Conservation (phyloP, 495 filamentous ascomycete species). For the Xylaria grammica region DNA sequence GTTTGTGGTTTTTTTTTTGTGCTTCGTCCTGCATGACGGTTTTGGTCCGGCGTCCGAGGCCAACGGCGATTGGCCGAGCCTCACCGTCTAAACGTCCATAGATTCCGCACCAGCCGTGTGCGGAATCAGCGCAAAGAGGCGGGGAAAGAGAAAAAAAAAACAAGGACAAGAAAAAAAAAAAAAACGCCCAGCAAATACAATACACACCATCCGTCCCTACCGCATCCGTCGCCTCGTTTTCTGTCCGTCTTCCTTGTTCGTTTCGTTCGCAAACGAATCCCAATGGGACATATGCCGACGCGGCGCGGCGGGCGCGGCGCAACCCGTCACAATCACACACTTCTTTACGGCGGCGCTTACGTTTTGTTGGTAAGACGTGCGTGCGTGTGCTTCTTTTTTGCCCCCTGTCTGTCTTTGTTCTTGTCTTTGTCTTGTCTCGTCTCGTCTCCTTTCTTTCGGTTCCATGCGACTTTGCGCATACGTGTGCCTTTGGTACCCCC, state of each 20-base stretch:
- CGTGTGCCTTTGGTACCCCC: too few species aligned
- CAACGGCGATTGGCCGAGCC: constrained; percentile 17
- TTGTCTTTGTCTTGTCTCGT: too few species aligned
- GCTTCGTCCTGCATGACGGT: constrained; percentile 18
- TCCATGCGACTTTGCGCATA: too few species aligned
- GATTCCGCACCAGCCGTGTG: constrained; percentile 1
- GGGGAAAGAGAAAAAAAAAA: constrained; percentile 1
- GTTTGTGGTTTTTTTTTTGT: too few species aligned
- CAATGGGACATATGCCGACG: constrained; percentile 24
- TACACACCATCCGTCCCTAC: constrained; percentile 9
- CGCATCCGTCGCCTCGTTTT: neutral
- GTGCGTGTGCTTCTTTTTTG: too few species aligned
- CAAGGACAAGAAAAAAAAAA: neutral
- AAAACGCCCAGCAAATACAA: neutral
- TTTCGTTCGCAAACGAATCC: neutral
- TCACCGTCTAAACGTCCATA: constrained; percentile 25
- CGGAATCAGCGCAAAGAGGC: constrained; percentile 16
- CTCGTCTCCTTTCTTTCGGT: too few species aligned
- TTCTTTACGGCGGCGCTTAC: neutral
- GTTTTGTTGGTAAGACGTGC: constrained; percentile 2
- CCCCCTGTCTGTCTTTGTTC: too few species aligned
- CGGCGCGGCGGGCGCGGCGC: constrained; percentile 8
- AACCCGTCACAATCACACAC: constrained; percentile 23
- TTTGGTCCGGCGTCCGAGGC: constrained; percentile 17
- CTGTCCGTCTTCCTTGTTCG: neutral